These are phyloP conservation scores for Agaricus subrufescens DNA, from an alignment of 768 basidiomycete species.

Conservation along the genomic window DNA sequence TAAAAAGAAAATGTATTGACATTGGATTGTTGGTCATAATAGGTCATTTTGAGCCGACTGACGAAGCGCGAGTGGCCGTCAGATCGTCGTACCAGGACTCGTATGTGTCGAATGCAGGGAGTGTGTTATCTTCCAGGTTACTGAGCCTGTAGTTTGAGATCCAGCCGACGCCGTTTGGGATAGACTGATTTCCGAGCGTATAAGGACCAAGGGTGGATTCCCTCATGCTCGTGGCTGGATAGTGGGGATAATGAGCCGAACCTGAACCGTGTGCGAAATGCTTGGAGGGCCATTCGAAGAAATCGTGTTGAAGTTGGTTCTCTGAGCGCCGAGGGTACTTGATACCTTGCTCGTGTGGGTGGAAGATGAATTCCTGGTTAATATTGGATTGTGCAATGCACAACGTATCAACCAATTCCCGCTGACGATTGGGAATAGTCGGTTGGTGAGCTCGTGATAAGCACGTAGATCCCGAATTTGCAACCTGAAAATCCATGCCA, in stretches of 20 bases:
- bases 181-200: neutral
- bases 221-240: neutral
- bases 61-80: slow-evolving; percentile 1
- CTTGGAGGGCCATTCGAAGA: neutral
- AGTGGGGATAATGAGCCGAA: neutral
- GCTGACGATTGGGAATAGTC: neutral
- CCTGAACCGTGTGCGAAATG: neutral
- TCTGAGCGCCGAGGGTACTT: neutral
- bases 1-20: neutral
- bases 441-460: neutral
- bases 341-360: neutral
- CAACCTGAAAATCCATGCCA: neutral
- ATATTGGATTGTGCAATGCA: neutral
- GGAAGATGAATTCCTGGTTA: neutral
- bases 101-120: neutral
- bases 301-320: neutral
- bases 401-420: neutral
- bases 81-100: slow-evolving; percentile 2
- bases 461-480: neutral
- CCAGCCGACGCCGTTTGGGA: neutral
- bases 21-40: slow-evolving; percentile 2
- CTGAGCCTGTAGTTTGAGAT: neutral
- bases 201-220: neutral
- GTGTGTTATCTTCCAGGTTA: neutral
- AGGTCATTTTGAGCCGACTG: slow-evolving; percentile 7